These are phyloP conservation scores for Solanum peruvianum DNA, from an alignment of 257 asterid genomes.

Conservation along the genomic window DNA sequence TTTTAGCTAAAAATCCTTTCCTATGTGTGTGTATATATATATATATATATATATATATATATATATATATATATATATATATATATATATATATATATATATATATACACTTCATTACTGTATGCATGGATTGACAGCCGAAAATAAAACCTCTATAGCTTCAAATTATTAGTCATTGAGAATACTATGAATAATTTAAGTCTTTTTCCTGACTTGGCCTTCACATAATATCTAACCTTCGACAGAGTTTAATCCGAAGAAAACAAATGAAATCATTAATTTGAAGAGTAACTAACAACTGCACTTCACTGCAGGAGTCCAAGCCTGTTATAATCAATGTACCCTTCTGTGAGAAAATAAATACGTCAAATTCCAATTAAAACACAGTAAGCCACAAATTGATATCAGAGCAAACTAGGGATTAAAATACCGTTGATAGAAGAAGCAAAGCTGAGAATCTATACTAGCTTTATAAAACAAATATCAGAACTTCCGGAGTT, in stretches of 20 bases:
- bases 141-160: not conserved
- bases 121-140: not conserved
- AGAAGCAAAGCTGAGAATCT: not conserved
- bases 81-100: not conserved
- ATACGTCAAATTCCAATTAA: not conserved
- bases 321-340: not conserved
- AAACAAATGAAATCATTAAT: not conserved
- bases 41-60: not conserved
- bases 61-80: not conserved
- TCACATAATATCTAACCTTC: not conserved
- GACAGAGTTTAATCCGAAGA: not conserved
- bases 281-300: not conserved
- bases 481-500: not conserved
- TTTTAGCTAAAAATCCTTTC: not conserved
- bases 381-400: not conserved
- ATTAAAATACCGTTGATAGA: not conserved
- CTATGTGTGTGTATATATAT: not conserved
- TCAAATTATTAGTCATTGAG: not conserved
- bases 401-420: not conserved
- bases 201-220: not conserved
- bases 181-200: not conserved
- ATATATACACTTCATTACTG: not conserved
- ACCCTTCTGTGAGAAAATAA: not conserved
- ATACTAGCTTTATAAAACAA: slow-evolving; percentile 1
- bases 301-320: not conserved